These are phyloP conservation scores for Hortaea sp. DNA, from an alignment of 2,329 filamentous ascomycete species.

Conservation along the genomic window DNA sequence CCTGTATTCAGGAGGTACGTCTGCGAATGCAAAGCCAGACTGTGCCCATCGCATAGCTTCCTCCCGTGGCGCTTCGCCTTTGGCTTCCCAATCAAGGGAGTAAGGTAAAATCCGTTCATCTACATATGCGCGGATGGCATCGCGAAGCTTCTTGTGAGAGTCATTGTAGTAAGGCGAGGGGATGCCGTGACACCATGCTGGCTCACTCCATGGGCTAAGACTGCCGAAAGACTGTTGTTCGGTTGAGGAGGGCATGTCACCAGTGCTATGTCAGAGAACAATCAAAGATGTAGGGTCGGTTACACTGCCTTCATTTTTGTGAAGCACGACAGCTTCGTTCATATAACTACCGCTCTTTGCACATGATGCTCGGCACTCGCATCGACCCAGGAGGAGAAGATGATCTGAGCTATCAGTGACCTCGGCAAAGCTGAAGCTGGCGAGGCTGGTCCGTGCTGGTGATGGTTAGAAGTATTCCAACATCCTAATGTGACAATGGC, in stretches of 20 bases:
- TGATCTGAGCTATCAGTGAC: no score
- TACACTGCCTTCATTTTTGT: no score
- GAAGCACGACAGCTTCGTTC: no score
- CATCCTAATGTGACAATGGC: no score
- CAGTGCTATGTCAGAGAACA: no score
- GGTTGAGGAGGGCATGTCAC: background rate
- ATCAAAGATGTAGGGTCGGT: no score
- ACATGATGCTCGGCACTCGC: no score
- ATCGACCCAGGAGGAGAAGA: no score
- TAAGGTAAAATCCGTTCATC: slow-evolving; percentile 45
- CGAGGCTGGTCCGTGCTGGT: no score
- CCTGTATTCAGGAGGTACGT: slow-evolving; percentile 36
- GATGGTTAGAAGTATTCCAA: no score
- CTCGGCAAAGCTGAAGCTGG: no score
- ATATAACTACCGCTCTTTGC: no score
- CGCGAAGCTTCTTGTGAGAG: slow-evolving; percentile 49
- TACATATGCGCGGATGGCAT: slow-evolving; percentile 48
- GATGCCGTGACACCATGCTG: slow-evolving; percentile 38
- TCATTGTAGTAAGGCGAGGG: slow-evolving; percentile 54
- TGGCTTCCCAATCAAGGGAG: slow-evolving; percentile 53
- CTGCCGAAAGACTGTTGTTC: slow-evolving; percentile 3
- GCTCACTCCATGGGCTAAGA: slow-evolving; percentile 33
- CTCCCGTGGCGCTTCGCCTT: slow-evolving; percentile 39
- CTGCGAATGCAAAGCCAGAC: slow-evolving; percentile 34
- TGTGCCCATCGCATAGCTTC: slow-evolving; percentile 29